Base-by-base conservation (phyloP, 352 stramenopile genomes). In the Pythium coloratum region DNA sequence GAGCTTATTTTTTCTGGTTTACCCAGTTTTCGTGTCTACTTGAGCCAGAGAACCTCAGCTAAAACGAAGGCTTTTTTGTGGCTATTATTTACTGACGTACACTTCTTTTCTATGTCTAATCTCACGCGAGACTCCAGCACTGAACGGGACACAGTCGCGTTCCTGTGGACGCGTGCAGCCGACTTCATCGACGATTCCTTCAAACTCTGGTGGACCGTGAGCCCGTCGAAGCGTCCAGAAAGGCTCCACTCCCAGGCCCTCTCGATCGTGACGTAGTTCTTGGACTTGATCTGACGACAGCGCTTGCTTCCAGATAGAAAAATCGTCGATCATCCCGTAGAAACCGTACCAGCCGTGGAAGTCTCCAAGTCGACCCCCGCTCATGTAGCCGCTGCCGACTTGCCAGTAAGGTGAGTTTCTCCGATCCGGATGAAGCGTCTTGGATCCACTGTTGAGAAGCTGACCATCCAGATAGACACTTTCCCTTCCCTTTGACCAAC, bases 341-440 rank as follows among this genome's bases (percentile, higher is more conserved):
- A 88, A 90, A 47, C 75, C 77, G 55, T 87, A 90, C 81, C 81
- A 88, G 36, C 79, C 77, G 0, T 70, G 66, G 47, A 84, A 90
- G 13, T 79, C 10, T 61, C 56, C 6, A 90, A 51, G 18, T 24
- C 20, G 20, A 24, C 20, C 20, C 20, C 62, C 66, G 28, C 73
- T 82, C 56, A 88, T 84, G 56, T 77, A 89, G 12, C 82, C 82
- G 4, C 72, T 76, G 46, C 82, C 82, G 55, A 90, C 50, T 42
- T 78, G 84, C 30, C 73, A 64, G 54, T 84, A 63, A 5, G 53
- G 57, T 6, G 84, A 47, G n/a, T 73, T 75, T 1, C 33, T 28
- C 76, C 76, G 86, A 0, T 60, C 18, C n/a, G 47, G 53, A 33
- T 80, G 63, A 24, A 88, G 64, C 38, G 58, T 46, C 18, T 73